Base-by-base conservation (phyloP, 148 eudicot species). In the Fagopyrum esculentum region DNA sequence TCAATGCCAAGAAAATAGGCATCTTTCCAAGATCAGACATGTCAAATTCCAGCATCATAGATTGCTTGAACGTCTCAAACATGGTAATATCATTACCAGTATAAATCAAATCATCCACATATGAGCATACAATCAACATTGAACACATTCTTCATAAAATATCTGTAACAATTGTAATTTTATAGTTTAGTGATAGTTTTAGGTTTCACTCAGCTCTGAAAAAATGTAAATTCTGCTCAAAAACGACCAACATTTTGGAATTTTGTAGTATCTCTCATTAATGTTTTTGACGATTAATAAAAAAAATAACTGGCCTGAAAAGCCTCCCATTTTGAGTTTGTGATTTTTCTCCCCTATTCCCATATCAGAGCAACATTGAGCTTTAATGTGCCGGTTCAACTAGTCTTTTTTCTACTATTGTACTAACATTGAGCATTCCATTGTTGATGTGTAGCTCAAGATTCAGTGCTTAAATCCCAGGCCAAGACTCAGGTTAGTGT, bases 381-480 rank as follows among this genome's bases (percentile, higher is more conserved):
- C 40, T n/a, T 60, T 35, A 49, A 3, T 59, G 57, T 26, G 9
- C 40, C 19, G 19, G 66, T 13, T 60, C 40, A 60, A 60, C 66
- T 2, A 60, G 9, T 26, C 11, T 60, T 26, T 60, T 35, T 35
- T 35, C 6, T 56, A 6, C 5, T 17, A 6, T 60, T 60, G 1
- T 60, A 22, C 26, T 15, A 3, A 60, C 43, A 60, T 60, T 35
- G 69, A 66, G 71, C 9, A 40, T 35, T 66, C 43, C 46, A 35
- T 66, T 66, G 35, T 49, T 74, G 51, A 40, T 61, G 77, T 81
- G 77, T 85, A 91, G 96, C 80, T 89, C 80, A 86, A 84, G 79
- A 79, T 91, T 80, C 89, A 86, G 79, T 91, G 96, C 78, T 79
- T 89, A 55, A 87, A 85, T 69, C 90, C 88, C 43, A 84, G 81